Conservation (phyloP, 345 rosid species). For the Aquilaria sinensis region DNA sequence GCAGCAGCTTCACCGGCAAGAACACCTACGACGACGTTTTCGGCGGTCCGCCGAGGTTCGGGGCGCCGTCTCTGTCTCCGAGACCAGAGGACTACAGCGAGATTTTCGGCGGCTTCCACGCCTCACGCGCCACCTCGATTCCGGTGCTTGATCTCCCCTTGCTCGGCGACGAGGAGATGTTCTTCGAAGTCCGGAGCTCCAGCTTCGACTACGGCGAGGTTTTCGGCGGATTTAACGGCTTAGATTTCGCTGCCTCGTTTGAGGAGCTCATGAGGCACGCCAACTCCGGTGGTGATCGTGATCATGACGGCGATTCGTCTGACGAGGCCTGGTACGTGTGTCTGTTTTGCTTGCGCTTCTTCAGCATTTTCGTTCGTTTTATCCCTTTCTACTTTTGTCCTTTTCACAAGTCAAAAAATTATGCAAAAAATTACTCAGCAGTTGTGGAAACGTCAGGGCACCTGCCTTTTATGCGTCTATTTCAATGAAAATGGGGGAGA, state of each 20-base stretch:
- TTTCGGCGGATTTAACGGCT: constrained; percentile 53
- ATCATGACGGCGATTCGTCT: constrained; percentile 36
- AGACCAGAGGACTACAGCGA: constrained; percentile 77
- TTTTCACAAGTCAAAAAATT: no score
- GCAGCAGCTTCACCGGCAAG: constrained; percentile 20
- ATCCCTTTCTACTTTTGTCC: background rate
- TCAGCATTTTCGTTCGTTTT: background rate
- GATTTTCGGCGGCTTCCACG: constrained; percentile 73
- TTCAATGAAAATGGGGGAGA: no score
- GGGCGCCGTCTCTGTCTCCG: constrained; percentile 58
- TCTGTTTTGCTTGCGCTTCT: background rate
- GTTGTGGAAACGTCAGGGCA: no score
- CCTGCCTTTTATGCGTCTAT: no score
- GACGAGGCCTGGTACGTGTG: constrained; percentile 74
- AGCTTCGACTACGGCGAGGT: constrained; percentile 67
- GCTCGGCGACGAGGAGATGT: constrained; percentile 35
- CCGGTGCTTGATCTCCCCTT: constrained; percentile 88
- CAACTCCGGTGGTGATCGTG: constrained; percentile 21
- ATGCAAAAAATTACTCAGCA: no score
- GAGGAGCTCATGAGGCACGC: constrained; percentile 36
- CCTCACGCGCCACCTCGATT: constrained; percentile 76
- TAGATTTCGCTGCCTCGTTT: constrained; percentile 55
- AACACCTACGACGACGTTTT: constrained; percentile 70
- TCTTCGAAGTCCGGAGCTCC: constrained; percentile 60
- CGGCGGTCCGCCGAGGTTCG: constrained; percentile 62